Evolutionary conservation across 116 monocot species (phyloP), one percentile per base, ranked within the genome.

Genomic region (Posidonia oceanica): DNA sequence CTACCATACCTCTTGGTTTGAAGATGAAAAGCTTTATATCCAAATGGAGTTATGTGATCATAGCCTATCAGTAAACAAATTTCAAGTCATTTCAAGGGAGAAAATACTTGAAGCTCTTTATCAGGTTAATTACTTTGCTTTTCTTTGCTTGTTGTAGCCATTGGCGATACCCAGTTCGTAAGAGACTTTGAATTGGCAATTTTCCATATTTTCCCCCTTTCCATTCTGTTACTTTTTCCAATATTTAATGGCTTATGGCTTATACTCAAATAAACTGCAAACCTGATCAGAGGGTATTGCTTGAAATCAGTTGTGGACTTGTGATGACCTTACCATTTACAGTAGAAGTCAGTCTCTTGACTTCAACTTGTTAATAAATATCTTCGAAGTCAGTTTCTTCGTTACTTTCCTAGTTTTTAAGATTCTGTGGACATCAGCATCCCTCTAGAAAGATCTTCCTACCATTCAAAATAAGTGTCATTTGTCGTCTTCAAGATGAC

Each of bases 31-130:
- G 29, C 92, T 96, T 6, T 89, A 87, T 71, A 96, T 96, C 76
- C 96, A 96, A 64, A 91, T 96, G 92, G 96, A 96, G 74, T 92
- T 96, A 52, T 96, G 96, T 74, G 89, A 96, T 61, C 70, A 64
- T n/a, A 83, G 89, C 73, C 69, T 96, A 51, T 79, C 76, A 6
- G 69, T 80, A 15, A 75, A 69, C 5, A 83, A 64, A 83, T 76
- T 74, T 36, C 69, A 73, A 18, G 62, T 48, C 44, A 71, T 71
- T 3, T 67, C 71, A 20, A 73, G 76, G 60, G 83, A 58, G 71
- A 85, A 89, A 71, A 72, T 82, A 58, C 67, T 89, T 38, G 64
- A 76, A 61, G 73, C 82, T 72, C 66, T 96, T 29, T 85, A 85
- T 74, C 96, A 96, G 91, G 95, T 94, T 54, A 52, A 37, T 6